Base-by-base conservation (phyloP, 2,329 filamentous ascomycete species). In the Fusarium oligoseptatum region DNA sequence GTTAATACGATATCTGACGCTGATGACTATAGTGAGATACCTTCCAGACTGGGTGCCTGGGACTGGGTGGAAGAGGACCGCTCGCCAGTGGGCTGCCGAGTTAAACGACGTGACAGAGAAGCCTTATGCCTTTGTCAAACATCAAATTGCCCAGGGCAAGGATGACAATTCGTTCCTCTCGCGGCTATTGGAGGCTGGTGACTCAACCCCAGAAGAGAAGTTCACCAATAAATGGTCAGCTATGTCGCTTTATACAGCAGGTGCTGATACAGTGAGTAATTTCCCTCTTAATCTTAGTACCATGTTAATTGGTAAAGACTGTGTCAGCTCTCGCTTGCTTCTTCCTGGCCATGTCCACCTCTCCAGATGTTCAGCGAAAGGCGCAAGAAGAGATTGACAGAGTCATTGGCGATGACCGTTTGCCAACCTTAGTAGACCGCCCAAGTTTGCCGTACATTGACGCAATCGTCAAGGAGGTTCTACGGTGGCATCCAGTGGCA, bases 391-490 rank as follows among this genome's bases (percentile, higher is more conserved):
- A 78, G 15, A 76, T 77, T 29, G 76, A 77, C 17, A 14, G 60
- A 11, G 67, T 78, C 9, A 29, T 81, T 8, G 78, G 85, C 0
- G 60, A 70, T 0, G 71, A 78, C 8, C 71, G 80, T 6, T 62
- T 82, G 1, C 81, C 81, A 0, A 65, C 32, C 1, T 69, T 69
- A 1, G 63, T 61, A 6, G 81, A 82, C 60, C 71, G 75, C 1
- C 43, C 68, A 4, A 78, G 68, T 1, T 60, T 82, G 14, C 77
- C 77, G 0, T 82, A 81, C 27, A 50, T 81, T 11, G 64, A 81
- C 14, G 78, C 78, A 1, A 45, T 77, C 4, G 70, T 82, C 0
- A 82, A 81, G n/a, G 80, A 82, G 36, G 65, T 72, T 6, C 37
- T 77, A 9, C 62, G 81, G 2, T 82, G 77, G 78, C 71, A 75